Base-by-base conservation (phyloP, 305 asterid species). In the Fraxinus greggii region DNA sequence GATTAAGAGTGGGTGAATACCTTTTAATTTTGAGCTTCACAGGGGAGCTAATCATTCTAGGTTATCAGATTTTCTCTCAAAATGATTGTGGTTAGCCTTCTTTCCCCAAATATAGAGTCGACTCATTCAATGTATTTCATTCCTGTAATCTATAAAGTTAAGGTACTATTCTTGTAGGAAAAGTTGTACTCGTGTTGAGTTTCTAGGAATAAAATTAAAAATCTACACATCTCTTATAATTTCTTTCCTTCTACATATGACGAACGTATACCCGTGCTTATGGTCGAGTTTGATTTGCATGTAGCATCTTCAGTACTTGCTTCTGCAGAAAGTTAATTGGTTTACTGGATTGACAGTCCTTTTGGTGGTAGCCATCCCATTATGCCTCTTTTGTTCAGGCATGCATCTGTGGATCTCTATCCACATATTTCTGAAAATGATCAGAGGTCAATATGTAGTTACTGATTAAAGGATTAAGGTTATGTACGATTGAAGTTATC, bases 201-300 rank as follows among this genome's bases (percentile, higher is more conserved):
- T 78, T 76, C 67, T 61, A 79, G 81, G 80, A 85, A 82, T 85
- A 82, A 82, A 82, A 77, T 69, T 42, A 45, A 84, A 23, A 84
- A 23, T 59, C 70, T 76, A 23, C 38, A 26, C 13, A 3, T 65
- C 72, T 63, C 9, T 70, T 56, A 24, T 56, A 24, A 54, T 72
- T 36, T 38, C 75, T 45, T 67, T 15, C 77, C 28, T 38, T 65
- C 3, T 63, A 17, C 21, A 6, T 70, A 13, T 17, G 17, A 70
- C 24, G 35, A 70, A 70, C 76, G 15, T 70, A 17, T 31, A 1
- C 5, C 2, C 24, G 26, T 1, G 26, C 40, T 67, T 26, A 28
- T 26, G 17, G 17, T 65, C 12, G 33, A 65, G 73, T 65, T 65
- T 65, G 73, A 65, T 65, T 69, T 29, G n/a, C 76, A 31, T 70